A percentile compares a stretch with the other conserved stretches of the same genome.
These are phyloP conservation scores for Pichia occidentalis DNA, from an alignment of 805 yeast genomes.

Conservation along the genomic window DNA sequence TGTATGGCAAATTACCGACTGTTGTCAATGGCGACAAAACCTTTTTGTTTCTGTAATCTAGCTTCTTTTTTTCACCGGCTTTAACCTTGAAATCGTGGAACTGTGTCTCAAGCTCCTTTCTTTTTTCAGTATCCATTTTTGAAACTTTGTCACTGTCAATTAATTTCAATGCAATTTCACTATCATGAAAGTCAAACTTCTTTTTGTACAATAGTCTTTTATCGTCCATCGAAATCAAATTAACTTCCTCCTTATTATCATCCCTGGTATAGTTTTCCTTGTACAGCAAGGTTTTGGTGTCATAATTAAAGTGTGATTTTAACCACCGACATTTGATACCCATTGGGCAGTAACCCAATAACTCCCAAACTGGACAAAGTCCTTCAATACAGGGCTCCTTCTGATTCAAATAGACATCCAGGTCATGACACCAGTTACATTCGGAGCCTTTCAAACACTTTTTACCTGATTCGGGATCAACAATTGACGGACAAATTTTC, in stretches of 20 bases:
- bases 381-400: constrained; percentile 74
- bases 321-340: constrained; percentile 94
- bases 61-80: constrained; percentile 71
- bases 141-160: constrained; percentile 41
- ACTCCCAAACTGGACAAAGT: constrained; percentile 73
- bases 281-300: constrained; percentile 36
- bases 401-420: constrained; percentile 51
- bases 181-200: constrained; percentile 48
- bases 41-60: constrained; percentile 66
- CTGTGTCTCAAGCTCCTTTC: constrained; percentile 35
- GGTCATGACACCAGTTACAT: constrained; percentile 76
- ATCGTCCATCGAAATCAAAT: constrained; percentile 44
- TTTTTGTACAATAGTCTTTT: constrained; percentile 53
- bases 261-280: constrained; percentile 34
- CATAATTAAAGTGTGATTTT: constrained; percentile 54
- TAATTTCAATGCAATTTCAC: constrained; percentile 47
- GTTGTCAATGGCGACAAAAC: constrained; percentile 95
- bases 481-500: constrained; percentile 56
- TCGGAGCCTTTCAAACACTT: constrained; percentile 62
- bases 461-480: constrained; percentile 43
- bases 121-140: constrained; percentile 24
- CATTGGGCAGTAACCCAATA: constrained; percentile 84
- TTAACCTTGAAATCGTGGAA: constrained; percentile 74
- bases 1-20: constrained; percentile 92
- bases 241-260: constrained; percentile 47